Percentiles rank a stretch among this genome's conserved stretches.
Evolutionary conservation across 768 basidiomycete genomes (phyloP).

Genomic region (Phanerochaete carnosa): DNA sequence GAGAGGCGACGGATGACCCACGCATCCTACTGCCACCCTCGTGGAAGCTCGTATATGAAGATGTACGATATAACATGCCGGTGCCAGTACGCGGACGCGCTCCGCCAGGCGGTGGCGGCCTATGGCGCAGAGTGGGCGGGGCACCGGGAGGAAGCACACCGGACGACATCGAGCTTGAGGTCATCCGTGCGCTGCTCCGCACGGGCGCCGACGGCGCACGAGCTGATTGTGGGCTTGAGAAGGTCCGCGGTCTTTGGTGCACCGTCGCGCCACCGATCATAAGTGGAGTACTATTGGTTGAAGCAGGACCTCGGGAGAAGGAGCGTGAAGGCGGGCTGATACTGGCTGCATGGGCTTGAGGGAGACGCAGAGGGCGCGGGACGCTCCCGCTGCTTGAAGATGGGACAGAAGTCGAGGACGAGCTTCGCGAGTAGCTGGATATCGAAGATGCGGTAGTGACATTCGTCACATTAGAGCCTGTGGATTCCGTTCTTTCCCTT

Average conservation of each 20-base stretch:
- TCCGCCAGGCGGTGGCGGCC: conserved; percentile 3
- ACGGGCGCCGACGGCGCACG: not conserved
- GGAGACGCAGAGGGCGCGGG: conserved; percentile 13
- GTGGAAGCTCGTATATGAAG: conserved; percentile 6
- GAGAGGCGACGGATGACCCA: not conserved
- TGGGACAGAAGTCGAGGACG: conserved; percentile 5
- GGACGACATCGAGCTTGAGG: conserved; percentile 1
- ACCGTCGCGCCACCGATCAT: not conserved
- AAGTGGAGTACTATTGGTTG: not conserved
- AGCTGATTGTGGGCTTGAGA: conserved; percentile 6
- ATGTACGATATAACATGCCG: conserved; percentile 12
- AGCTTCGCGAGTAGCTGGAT: conserved; percentile 10
- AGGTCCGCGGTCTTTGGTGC: conserved; percentile 4
- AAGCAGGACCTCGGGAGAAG: not conserved
- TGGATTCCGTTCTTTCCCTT: conserved; percentile 6
- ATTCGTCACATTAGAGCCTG: conserved; percentile 1
- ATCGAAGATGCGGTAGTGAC: conserved; percentile 1
- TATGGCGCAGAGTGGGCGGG: conserved; percentile 7
- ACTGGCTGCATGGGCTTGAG: not conserved
- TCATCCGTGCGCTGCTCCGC: not conserved
- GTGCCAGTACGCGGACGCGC: conserved; percentile 14
- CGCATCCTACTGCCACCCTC: conserved; percentile 5
- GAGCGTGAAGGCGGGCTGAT: not conserved
- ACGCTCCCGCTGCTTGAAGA: conserved; percentile 6
- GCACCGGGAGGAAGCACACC: conserved; percentile 11